Evolutionary conservation across 2,329 filamentous ascomycete species (phyloP), one percentile per base, ranked within the genome.

Genomic region (Scopulariopsis brevicaulis): DNA sequence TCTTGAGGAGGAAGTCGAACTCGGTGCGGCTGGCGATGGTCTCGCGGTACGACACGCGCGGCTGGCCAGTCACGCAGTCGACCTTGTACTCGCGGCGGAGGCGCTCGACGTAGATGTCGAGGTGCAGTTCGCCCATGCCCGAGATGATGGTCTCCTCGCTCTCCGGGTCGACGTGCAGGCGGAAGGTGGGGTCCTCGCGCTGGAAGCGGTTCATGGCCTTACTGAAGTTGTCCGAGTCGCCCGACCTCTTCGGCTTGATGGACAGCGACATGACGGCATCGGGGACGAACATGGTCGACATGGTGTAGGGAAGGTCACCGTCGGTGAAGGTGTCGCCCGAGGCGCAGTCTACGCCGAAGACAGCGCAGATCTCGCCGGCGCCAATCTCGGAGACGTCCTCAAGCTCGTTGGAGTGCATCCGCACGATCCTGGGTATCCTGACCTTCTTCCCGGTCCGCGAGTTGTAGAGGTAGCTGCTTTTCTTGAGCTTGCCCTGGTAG

Each of bases 391-490:
- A 79, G 34, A 96, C 90, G 68, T 99, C 94, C 72, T 99, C 94
- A 93, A 99, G 96, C 69, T 99, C 94, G 70, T 97, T 96, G 53
- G 92, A 96, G 78, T 99, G 94, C 94, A 99, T 99, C 62, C 94
- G 90, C 62, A 99, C 94, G 66, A 99, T 97, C 68, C 93, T 89
- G 22, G 94, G 94, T 59, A 99, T 87, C 74, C 95, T 92, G 69
- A 99, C 87, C 78, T 93, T 96, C 81, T 96, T 96, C 72, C 93
- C 89, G 63, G 84, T 95, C 65, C 92, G 86, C 10, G 92, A 92
- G 73, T 97, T 99, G 82, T 87, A 96, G 58, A 99, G 85, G 69
- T 92, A 90, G 68, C 87, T 82, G 55, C 92, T 90, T 80, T 96
- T 97, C 70, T 79, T 87, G 60, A 99, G 77, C 24, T 86, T 86